Conservation (phyloP, 768 basidiomycete species). For the Mycena haematopus region DNA sequence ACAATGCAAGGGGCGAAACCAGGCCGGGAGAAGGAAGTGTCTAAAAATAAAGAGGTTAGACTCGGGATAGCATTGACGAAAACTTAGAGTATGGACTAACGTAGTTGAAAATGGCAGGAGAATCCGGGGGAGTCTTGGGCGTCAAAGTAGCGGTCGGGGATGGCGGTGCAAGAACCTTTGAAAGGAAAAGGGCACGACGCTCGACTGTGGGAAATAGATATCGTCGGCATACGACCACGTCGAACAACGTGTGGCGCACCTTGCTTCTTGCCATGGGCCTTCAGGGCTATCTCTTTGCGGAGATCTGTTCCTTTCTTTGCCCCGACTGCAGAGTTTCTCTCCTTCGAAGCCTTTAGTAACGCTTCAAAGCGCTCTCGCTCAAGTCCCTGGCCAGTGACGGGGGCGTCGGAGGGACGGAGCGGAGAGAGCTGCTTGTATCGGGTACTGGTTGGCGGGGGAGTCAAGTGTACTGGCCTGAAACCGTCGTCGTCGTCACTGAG, state of each 20-base stretch:
- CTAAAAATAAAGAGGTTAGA: constrained; percentile 5
- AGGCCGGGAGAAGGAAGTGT: constrained; percentile 73
- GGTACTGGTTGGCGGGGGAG: constrained; percentile 53
- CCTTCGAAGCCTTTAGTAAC: constrained; percentile 65
- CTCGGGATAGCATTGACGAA: neutral
- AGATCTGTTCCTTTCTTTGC: constrained; percentile 62
- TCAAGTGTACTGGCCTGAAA: constrained; percentile 64
- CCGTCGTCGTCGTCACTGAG: constrained; percentile 52
- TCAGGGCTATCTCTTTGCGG: constrained; percentile 76
- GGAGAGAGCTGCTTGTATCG: constrained; percentile 56
- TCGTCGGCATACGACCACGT: neutral
- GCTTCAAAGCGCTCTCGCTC: constrained; percentile 68
- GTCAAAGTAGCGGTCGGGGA: constrained; percentile 61
- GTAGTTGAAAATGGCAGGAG: constrained; percentile 72
- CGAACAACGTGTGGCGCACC: constrained; percentile 48
- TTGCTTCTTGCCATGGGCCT: constrained; percentile 76
- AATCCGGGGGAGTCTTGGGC: constrained; percentile 73
- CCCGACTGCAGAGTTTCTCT: constrained; percentile 54
- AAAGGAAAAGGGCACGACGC: constrained; percentile 77
- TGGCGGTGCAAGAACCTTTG: constrained; percentile 72
- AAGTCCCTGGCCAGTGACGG: constrained; percentile 56
- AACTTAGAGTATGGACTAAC: constrained; percentile 2
- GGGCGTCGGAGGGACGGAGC: constrained; percentile 49
- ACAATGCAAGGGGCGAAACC: constrained; percentile 65
- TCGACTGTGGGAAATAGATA: constrained; percentile 53